Conservation (phyloP, 2,329 filamentous ascomycete genomes). For the Coleophoma crateriformis region DNA sequence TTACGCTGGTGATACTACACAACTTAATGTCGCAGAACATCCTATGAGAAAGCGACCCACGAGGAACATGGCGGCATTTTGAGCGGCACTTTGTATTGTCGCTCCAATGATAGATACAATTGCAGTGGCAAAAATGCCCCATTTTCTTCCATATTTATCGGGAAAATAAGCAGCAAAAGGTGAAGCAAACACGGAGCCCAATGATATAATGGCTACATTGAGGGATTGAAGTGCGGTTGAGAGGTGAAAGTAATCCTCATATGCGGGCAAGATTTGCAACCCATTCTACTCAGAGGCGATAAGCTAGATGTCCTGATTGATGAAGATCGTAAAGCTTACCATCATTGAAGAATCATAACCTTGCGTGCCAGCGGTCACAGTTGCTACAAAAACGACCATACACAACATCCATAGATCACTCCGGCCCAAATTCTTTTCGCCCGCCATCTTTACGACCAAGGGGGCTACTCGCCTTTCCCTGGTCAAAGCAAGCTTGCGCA, state of each 20-base stretch:
- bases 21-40: background rate
- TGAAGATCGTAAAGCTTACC: no score
- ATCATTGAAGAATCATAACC: no score
- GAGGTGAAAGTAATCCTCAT: conserved; percentile 22
- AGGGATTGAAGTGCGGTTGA: background rate
- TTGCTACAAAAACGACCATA: no score
- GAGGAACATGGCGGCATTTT: conserved; percentile 31
- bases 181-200: conserved; percentile 19
- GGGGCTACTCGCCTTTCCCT: no score
- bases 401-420: no score
- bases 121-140: conserved; percentile 2
- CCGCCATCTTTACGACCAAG: no score
- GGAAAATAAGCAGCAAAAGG: conserved; percentile 30
- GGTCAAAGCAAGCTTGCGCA: no score
- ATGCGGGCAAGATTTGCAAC: background rate
- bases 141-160: conserved; percentile 15
- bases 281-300: no score
- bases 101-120: conserved; percentile 35
- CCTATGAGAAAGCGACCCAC: conserved; percentile 33
- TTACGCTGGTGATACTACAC: no score
- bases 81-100: conserved; percentile 32
- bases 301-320: no score
- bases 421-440: no score
- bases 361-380: no score
- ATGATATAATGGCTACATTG: background rate